A percentile compares a stretch with the other conserved stretches of the same genome.
phyloP scores from a whole-genome alignment of 78 protist genomes.

The Parvularia atlantis region DNA sequence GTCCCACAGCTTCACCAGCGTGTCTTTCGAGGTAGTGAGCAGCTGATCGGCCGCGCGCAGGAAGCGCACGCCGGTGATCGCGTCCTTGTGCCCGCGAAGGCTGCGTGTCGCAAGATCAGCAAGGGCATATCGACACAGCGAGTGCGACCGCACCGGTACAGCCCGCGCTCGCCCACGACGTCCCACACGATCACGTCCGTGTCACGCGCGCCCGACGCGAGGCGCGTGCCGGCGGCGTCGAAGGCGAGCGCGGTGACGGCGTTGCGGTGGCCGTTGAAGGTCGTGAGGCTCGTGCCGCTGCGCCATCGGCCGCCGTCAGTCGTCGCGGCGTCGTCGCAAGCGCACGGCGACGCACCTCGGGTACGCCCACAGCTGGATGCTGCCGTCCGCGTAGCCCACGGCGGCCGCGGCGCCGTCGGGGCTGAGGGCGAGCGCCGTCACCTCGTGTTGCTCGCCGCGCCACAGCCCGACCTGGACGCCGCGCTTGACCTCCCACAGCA shows the following conservation, averaged over 20 bases:
- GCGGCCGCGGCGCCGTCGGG: too few species aligned
- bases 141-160: background rate
- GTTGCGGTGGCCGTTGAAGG: background rate
- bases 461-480: too few species aligned
- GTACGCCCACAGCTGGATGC: constrained; percentile 61
- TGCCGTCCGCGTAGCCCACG: constrained; percentile 46
- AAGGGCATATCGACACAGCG: background rate
- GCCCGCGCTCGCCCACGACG: constrained; percentile 68
- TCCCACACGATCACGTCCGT: constrained; percentile 86
- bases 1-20: constrained; percentile 79
- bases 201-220: constrained; percentile 71
- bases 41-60: constrained; percentile 13
- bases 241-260: constrained; percentile 50
- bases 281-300: background rate
- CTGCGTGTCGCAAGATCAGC: background rate
- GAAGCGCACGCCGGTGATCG: constrained; percentile 29
- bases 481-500: too few species aligned
- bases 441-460: too few species aligned
- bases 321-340: constrained; percentile 56
- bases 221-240: constrained; percentile 30
- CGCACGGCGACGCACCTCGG: background rate
- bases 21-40: constrained; percentile 9
- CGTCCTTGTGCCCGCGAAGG: constrained; percentile 68
- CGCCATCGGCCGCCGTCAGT: background rate
- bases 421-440: too few species aligned